A percentile compares a stretch with the other conserved stretches of the same genome.
These are phyloP conservation scores for Entomortierella chlamydospora DNA, from an alignment of 192 early-diverging fungal species.

Conservation along the genomic window DNA sequence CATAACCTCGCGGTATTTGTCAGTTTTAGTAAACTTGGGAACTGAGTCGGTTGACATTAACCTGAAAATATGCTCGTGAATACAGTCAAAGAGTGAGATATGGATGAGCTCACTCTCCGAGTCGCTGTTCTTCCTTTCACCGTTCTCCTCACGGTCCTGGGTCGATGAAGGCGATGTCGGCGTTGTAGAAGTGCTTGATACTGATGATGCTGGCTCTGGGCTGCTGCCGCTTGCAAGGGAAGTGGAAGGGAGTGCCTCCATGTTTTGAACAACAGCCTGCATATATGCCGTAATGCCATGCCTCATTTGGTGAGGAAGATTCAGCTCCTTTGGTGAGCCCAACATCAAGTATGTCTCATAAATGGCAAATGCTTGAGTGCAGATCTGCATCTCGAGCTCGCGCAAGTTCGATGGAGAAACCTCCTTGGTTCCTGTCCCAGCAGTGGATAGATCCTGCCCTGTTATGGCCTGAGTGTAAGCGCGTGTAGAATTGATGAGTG, in stretches of 20 bases:
- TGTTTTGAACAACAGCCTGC: conserved; percentile 53
- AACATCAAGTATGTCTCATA: conserved; percentile 63
- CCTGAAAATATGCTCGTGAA: conserved; percentile 76
- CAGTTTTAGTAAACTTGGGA: conserved; percentile 78
- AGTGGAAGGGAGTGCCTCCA: conserved; percentile 16
- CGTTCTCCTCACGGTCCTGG: neutral
- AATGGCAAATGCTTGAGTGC: conserved; percentile 64
- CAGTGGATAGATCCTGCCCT: conserved; percentile 3
- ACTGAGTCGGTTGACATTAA: conserved; percentile 82
- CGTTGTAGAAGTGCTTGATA: conserved; percentile 10
- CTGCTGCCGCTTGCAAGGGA: neutral
- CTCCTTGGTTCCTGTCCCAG: neutral
- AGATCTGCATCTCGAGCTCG: conserved; percentile 57
- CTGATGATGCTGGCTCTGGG: neutral
- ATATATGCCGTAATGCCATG: conserved; percentile 62
- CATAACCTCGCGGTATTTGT: conserved; percentile 57
- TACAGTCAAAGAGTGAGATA: conserved; percentile 65
- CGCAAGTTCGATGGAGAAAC: conserved; percentile 22
- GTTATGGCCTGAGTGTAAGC: conserved; percentile 22
- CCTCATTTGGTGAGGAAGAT: conserved; percentile 63
- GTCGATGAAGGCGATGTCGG: conserved; percentile 22
- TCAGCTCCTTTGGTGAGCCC: conserved; percentile 60
- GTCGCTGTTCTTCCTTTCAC: neutral
- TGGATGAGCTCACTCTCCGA: conserved; percentile 29
- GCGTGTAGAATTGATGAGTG: conserved; percentile 30